phyloP scores from a whole-genome alignment of 352 stramenopile species.

The Globisporangium cystogenes region DNA sequence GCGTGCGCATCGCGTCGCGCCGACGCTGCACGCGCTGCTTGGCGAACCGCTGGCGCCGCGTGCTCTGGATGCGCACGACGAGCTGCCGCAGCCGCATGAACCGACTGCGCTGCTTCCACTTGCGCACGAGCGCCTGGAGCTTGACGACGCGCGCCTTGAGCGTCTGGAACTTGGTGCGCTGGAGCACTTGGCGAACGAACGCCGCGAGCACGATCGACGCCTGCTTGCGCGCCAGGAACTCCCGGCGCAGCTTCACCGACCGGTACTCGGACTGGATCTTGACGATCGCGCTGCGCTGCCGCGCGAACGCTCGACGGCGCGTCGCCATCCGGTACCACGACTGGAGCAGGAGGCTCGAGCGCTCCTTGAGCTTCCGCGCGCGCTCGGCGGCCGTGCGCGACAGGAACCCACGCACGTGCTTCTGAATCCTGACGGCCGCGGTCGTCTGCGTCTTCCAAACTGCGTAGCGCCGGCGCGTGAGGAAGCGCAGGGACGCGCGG shows the following conservation, averaged over 20 bases:
- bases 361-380: conserved; percentile 36
- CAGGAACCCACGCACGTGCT: conserved; percentile 45
- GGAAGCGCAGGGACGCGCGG: conserved; percentile 24
- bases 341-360: conserved; percentile 36
- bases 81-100: conserved; percentile 22
- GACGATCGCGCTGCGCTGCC: conserved; percentile 22
- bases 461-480: conserved; percentile 38
- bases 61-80: conserved; percentile 40
- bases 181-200: conserved; percentile 64
- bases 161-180: conserved; percentile 50
- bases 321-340: conserved; percentile 53
- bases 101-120: conserved; percentile 28
- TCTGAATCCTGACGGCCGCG: conserved; percentile 36
- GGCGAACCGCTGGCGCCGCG: conserved; percentile 29
- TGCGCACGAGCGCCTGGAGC: conserved; percentile 50
- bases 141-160: conserved; percentile 67
- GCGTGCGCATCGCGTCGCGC: conserved; percentile 19
- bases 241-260: conserved; percentile 26
- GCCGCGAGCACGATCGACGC: conserved; percentile 60
- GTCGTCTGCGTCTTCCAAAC: conserved; percentile 26
- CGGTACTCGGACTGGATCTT: conserved; percentile 47
- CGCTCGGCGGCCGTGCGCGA: conserved; percentile 56
- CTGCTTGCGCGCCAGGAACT: conserved; percentile 38
- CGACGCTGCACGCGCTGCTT: conserved; percentile 16
- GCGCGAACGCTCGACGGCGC: conserved; percentile 23